Conservation (phyloP, 148 eudicot genomes). For the Nepenthes gracilis region DNA sequence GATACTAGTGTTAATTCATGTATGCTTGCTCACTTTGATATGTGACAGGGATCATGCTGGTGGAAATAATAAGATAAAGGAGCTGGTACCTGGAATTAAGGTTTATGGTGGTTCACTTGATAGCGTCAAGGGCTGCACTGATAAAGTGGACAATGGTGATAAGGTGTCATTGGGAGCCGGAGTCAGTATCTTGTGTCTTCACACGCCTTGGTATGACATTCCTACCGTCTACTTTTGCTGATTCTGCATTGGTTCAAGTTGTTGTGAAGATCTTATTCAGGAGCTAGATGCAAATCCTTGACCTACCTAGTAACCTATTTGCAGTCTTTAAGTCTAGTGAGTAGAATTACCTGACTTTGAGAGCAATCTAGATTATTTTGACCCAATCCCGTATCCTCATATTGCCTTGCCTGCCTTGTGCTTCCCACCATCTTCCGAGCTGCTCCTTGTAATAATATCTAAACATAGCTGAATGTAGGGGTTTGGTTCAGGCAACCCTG, state of each 20-base stretch:
- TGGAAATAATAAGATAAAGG: constrained; percentile 71
- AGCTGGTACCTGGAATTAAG: constrained; percentile 61
- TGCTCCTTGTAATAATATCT: no score
- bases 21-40: constrained; percentile 2
- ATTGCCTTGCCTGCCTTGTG: no score
- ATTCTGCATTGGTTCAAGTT: no score
- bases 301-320: no score
- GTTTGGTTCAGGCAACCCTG: no score
- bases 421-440: no score
- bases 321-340: no score
- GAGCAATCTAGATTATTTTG: no score
- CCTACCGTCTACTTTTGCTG: no score
- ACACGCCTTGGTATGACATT: constrained; percentile 65
- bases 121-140: constrained; percentile 74
- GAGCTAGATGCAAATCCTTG: neutral
- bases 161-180: constrained; percentile 59
- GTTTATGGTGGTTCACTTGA: constrained; percentile 89
- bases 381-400: no score
- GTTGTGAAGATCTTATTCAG: neutral
- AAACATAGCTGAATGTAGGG: no score
- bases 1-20: neutral
- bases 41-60: constrained; percentile 88
- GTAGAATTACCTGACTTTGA: no score
- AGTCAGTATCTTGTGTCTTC: constrained; percentile 53
- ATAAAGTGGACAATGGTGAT: constrained; percentile 78